Evolutionary conservation across 2,329 filamentous ascomycete species (phyloP).

Genomic region (Colletotrichum musicola): DNA sequence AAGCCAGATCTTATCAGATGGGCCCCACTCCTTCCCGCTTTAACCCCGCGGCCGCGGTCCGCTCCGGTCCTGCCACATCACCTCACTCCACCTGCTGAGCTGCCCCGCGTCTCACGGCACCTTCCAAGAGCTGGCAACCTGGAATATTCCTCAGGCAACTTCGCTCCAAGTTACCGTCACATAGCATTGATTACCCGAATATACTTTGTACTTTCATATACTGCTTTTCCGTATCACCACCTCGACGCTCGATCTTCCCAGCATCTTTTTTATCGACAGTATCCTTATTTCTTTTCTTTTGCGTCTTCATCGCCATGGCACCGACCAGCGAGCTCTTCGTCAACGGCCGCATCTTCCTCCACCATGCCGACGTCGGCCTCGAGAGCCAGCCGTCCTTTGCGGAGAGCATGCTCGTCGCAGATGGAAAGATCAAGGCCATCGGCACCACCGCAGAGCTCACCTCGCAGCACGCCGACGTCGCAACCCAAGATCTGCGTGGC

Average conservation of each 20-base stretch:
- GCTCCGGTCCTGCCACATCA: background rate
- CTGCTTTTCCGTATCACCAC: background rate
- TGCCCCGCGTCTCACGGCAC: background rate
- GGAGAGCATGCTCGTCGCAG: conserved; percentile 39
- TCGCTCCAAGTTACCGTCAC: background rate
- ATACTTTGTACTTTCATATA: background rate
- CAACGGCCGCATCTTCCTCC: conserved; percentile 40
- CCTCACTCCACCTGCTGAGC: background rate
- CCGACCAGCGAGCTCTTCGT: conserved; percentile 32
- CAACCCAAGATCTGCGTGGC: conserved; percentile 43
- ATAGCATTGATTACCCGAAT: too few species aligned
- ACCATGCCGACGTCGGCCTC: conserved; percentile 31
- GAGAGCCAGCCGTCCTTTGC: conserved; percentile 38
- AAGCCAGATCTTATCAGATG: conserved; percentile 35
- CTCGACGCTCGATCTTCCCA: background rate
- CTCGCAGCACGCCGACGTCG: conserved; percentile 1
- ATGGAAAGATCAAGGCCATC: conserved; percentile 37
- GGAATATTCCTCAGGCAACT: conserved; percentile 14
- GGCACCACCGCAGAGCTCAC: conserved; percentile 24
- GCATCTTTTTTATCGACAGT: background rate
- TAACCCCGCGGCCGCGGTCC: conserved; percentile 37
- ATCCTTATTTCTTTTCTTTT: background rate
- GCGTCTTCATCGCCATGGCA: background rate
- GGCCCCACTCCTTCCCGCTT: conserved; percentile 17
- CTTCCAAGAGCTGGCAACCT: conserved; percentile 1